Base-by-base conservation (phyloP, 208 protist species). In the Leptomonas seymouri region DNA sequence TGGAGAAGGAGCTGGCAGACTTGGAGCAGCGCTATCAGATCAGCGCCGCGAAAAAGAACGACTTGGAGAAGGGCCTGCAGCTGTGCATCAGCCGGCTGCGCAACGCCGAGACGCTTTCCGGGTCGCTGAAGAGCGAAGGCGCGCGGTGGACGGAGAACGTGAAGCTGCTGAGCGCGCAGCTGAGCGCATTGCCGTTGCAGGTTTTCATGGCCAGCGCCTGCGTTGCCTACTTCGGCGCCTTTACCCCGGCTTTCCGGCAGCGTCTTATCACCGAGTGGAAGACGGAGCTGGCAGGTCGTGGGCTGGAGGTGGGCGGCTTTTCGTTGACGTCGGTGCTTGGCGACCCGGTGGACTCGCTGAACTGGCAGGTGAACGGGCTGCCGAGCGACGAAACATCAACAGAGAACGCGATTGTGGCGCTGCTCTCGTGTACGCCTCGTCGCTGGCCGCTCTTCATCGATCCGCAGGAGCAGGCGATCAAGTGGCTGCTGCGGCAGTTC, bases 371-470 rank as follows among this genome's bases (percentile, higher is more conserved):
- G 36, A 90, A 96, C 72, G 95, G 95, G 0, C 84, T 99, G 27
- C 98, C 98, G 36, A 97, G 91, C n/a, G 98, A 99, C 76, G 86
- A 93, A 48, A 94, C 97, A 49, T 99, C 97, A 27, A 97, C 97
- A 3, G 97, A 99, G 74, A 99, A 98, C 71, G 98, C 94, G 36
- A 98, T 98, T 75, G 86, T 98, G 21, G 95, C 96, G 15, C 75
- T 86, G 66, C 63, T 94, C 41, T 91, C 89, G 15, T 66, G 60
- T 49, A 88, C 91, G 25, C 90, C 91, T 57, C 86, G 90, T 5
- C 86, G 94, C 53, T 98, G 95, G 94, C 97, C 97, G 42, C 87
- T 98, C 28, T 90, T 98, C 77, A 98, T 99, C 78, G 97, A 99
- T 72, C 97, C 97, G 30, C 96, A 99, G 78, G 95, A 97, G 71